Conservation (phyloP, 2,329 filamentous ascomycete species). For the Arthrinium phaeospermum region DNA sequence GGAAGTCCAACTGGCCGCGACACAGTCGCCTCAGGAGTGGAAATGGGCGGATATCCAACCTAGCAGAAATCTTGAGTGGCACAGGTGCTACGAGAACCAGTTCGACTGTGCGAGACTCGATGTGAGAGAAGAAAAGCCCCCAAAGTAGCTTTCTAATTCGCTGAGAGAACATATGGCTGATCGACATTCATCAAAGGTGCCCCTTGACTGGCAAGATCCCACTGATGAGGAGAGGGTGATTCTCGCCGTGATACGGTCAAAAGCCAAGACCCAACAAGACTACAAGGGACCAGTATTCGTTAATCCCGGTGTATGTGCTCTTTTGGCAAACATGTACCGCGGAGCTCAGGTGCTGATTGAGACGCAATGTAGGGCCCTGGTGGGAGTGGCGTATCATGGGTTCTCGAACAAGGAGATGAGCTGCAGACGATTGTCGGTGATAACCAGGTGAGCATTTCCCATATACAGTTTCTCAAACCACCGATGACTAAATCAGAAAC, state of each 20-base stretch:
- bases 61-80: conserved; percentile 6
- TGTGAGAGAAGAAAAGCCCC: neutral
- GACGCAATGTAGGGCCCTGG: conserved; percentile 48
- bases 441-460: conserved; percentile 46
- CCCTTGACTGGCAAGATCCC: conserved; percentile 47
- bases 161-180: neutral
- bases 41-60: conserved; percentile 9
- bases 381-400: conserved; percentile 49
- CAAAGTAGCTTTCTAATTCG: too few relatives aligned
- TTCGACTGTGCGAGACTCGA: conserved; percentile 6
- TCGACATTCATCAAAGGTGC: conserved; percentile 31
- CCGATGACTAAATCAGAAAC: conserved; percentile 19
- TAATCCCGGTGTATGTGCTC: conserved; percentile 42
- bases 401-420: conserved; percentile 38
- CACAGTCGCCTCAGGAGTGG: neutral
- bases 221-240: conserved; percentile 40
- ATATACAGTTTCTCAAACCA: neutral
- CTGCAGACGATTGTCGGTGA: conserved; percentile 52
- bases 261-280: conserved; percentile 35
- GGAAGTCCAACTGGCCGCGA: neutral
- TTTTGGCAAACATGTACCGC: neutral
- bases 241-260: conserved; percentile 45
- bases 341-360: neutral
- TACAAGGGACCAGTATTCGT: conserved; percentile 45
- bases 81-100: conserved; percentile 1